Evolutionary conservation across 805 yeast genomes (phyloP).

Genomic region (Cyberlindnera bimundalis): DNA sequence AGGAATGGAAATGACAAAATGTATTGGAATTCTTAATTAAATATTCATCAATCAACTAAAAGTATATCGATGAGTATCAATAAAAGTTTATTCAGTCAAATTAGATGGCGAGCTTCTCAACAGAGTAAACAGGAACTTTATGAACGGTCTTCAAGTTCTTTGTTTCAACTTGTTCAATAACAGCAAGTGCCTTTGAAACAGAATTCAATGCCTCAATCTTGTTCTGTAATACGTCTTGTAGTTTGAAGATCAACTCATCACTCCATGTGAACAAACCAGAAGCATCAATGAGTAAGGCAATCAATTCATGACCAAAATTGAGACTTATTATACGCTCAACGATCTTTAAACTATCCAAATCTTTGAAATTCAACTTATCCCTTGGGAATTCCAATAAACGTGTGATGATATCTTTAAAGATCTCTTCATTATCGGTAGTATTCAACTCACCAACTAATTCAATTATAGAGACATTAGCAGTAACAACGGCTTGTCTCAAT

Average conservation of each 20-base stretch:
- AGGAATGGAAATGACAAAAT: constrained; percentile 18
- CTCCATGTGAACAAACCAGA: constrained; percentile 70
- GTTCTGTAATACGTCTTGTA: constrained; percentile 41
- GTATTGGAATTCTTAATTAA: constrained; percentile 19
- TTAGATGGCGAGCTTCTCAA: constrained; percentile 40
- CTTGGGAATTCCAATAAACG: constrained; percentile 61
- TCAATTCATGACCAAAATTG: constrained; percentile 56
- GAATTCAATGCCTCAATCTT: constrained; percentile 44
- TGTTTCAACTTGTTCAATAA: constrained; percentile 26
- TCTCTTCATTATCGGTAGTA: constrained; percentile 52
- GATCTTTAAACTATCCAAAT: constrained; percentile 33
- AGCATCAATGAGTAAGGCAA: constrained; percentile 65
- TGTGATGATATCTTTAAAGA: constrained; percentile 62
- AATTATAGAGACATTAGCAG: constrained; percentile 62
- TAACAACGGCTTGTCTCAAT: constrained; percentile 76
- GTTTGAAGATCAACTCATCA: constrained; percentile 42
- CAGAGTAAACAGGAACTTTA: constrained; percentile 51
- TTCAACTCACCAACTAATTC: constrained; percentile 65
- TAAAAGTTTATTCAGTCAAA: too few species aligned
- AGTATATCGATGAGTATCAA: too few species aligned
- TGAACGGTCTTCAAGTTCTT: constrained; percentile 33
- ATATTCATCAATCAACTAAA: too few species aligned
- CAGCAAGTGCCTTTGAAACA: constrained; percentile 33
- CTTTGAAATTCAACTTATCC: constrained; percentile 31
- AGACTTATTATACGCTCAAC: constrained; percentile 43